Evolutionary conservation across 495 filamentous ascomycete species (phyloP), one percentile per base, ranked within the genome.

Genomic region (Aspergillus affinis): DNA sequence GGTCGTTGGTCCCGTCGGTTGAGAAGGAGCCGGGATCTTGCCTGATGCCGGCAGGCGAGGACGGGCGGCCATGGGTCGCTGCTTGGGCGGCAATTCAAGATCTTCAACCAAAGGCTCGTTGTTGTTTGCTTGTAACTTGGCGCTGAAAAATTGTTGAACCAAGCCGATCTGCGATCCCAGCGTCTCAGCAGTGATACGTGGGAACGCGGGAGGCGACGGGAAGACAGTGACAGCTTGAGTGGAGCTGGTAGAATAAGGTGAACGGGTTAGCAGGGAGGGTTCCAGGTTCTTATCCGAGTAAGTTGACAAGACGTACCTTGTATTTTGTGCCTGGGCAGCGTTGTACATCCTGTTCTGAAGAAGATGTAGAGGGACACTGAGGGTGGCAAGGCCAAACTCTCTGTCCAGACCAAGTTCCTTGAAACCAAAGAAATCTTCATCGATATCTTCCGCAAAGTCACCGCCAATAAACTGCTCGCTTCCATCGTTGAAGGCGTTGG

Each of bases 381-480:
- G 82, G 49, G 88, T 87, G 19, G 90, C 86, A 55, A 93, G 80
- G 15, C 92, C 91, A 68, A 97, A 87, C 68, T 98, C 94, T 58
- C 84, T 86, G 66, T 96, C 93, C 29, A 98, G 81, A 18, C 94
- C 94, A 36, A 98, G 82, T 62, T 96, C 93, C 71, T 93, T 93
- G 83, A 99, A 97, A 10, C 94, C 94, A 64, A 99, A 98, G 82
- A 97, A 99, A 76, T 99, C 94, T 74, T 97, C 94, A 59, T 91
- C 93, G 30, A 98, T 88, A 65, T 98, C 94, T 75, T 96, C 94
- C 2, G 94, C 94, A 70, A 97, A 99, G 69, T 98, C 93, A 53
- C 94, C 94, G 44, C 90, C 90, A 54, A 97, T 85, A 65, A 99
- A 99, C 72, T 98, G 93, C 63, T 99, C 94, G 66, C 92, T 96